Conservation (phyloP, 306 rosid genomes). For the Vigna trinervia region DNA sequence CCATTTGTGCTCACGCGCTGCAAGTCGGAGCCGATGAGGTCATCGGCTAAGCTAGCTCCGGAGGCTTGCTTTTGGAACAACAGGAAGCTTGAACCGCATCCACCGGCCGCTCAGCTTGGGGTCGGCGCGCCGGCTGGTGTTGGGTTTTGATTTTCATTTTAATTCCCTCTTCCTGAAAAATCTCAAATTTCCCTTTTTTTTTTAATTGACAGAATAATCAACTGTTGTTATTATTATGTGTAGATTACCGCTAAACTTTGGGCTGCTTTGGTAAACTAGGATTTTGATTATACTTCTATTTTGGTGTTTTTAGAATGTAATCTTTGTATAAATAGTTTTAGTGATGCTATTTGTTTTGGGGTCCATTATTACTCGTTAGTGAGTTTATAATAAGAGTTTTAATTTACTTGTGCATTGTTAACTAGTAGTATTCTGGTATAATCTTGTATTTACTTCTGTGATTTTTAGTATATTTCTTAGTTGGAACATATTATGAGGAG, state of each 20-base stretch:
- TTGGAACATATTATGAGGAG: not conserved
- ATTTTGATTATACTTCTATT: conserved; percentile 22
- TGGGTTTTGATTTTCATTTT: conserved; percentile 61
- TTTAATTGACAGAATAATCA: conserved; percentile 46
- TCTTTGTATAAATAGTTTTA: conserved; percentile 52
- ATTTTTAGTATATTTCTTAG: not conserved
- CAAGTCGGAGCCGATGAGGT: conserved; percentile 94
- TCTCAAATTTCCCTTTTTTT: not conserved
- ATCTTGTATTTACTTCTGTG: not conserved
- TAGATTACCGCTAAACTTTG: conserved; percentile 43
- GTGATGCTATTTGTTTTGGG: conserved; percentile 41
- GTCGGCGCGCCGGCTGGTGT: conserved; percentile 80
- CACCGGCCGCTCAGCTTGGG: conserved; percentile 67
- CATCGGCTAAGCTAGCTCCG: conserved; percentile 67
- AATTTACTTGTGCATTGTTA: not conserved
- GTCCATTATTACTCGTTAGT: not conserved
- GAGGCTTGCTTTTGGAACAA: conserved; percentile 91
- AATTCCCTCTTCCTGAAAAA: not conserved
- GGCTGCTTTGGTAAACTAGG: conserved; percentile 43
- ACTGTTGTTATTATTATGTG: conserved; percentile 42
- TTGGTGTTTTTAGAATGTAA: conserved; percentile 32
- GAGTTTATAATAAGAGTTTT: conserved; percentile 2
- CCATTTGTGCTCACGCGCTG: conserved; percentile 90
- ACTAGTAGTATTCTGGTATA: not conserved
- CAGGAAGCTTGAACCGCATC: conserved; percentile 72